phyloP scores from a whole-genome alignment of 2,329 filamentous ascomycete genomes.

The Chrysosporium queenslandicum region DNA sequence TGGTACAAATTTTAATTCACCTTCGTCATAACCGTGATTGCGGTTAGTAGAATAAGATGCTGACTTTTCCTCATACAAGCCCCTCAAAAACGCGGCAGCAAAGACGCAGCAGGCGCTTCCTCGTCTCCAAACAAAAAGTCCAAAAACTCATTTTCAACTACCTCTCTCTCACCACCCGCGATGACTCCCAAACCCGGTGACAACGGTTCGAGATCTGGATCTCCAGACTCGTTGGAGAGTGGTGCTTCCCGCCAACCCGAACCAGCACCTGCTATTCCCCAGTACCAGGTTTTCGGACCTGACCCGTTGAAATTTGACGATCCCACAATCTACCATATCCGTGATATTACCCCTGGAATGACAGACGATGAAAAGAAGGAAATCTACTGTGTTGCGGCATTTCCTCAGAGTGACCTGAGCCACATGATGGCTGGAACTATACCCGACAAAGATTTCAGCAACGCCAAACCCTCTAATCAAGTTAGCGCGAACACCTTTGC shows the following conservation, averaged over 20 bases:
- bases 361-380: constrained; percentile 73
- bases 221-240: constrained; percentile 52
- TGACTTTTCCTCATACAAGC: constrained; percentile 9
- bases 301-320: constrained; percentile 87
- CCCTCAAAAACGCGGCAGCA: constrained; percentile 15
- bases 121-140: constrained; percentile 34
- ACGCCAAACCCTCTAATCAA: constrained; percentile 83
- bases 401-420: constrained; percentile 68
- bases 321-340: constrained; percentile 89
- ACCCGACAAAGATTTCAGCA: constrained; percentile 92
- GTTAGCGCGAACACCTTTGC: constrained; percentile 89
- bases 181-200: constrained; percentile 44
- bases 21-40: too few relatives aligned
- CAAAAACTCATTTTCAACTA: constrained; percentile 29
- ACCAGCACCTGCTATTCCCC: constrained; percentile 52
- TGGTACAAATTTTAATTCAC: too few relatives aligned
- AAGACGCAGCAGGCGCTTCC: constrained; percentile 20
- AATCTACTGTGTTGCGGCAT: constrained; percentile 78
- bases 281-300: constrained; percentile 81
- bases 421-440: constrained; percentile 81
- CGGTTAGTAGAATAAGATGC: neutral
- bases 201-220: constrained; percentile 51
- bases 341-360: constrained; percentile 63
- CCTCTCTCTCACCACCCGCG: constrained; percentile 33
- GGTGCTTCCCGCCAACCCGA: constrained; percentile 51